Conservation (phyloP, 495 filamentous ascomycete genomes). For the Chlorociboria aeruginascens region DNA sequence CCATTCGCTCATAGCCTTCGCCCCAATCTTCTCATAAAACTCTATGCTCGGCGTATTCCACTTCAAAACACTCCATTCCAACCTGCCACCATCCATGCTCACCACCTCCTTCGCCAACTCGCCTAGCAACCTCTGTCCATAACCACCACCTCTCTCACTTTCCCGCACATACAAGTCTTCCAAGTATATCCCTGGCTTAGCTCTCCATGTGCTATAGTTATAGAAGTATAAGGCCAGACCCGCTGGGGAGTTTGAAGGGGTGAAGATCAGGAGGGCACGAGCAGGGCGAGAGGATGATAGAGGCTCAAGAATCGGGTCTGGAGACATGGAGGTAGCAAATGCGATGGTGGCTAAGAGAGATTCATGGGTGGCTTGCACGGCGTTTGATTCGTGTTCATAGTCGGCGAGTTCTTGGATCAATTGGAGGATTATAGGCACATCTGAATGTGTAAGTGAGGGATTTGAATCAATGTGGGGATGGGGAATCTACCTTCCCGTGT, state of each 20-base stretch:
- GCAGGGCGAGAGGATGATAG: slow-evolving; percentile 19
- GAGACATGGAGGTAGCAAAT: slow-evolving; percentile 24
- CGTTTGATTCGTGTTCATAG: slow-evolving; percentile 61
- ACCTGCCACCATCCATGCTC: slow-evolving; percentile 54
- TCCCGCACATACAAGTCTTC: slow-evolving; percentile 84
- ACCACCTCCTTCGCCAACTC: slow-evolving; percentile 68
- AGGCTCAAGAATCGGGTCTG: slow-evolving; percentile 22
- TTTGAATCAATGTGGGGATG: neutral
- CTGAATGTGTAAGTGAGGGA: slow-evolving; percentile 30
- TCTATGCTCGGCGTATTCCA: slow-evolving; percentile 82
- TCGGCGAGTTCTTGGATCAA: slow-evolving; percentile 81
- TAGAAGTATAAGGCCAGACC: slow-evolving; percentile 52
- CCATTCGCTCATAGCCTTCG: slow-evolving; percentile 77
- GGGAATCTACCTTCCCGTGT: slow-evolving; percentile 10
- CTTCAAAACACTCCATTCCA: slow-evolving; percentile 91
- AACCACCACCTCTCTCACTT: slow-evolving; percentile 58
- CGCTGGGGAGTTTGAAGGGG: slow-evolving; percentile 26
- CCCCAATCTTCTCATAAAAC: slow-evolving; percentile 72
- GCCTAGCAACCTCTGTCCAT: slow-evolving; percentile 63
- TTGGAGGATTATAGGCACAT: slow-evolving; percentile 68
- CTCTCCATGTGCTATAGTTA: slow-evolving; percentile 67
- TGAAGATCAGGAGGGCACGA: slow-evolving; percentile 28
- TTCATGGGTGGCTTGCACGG: slow-evolving; percentile 67
- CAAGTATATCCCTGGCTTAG: slow-evolving; percentile 79
- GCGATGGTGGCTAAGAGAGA: slow-evolving; percentile 68